A percentile compares a stretch with the other conserved stretches of the same genome.
phyloP scores from a whole-genome alignment of 2,329 filamentous ascomycete genomes.

The Juglanconis sp. region DNA sequence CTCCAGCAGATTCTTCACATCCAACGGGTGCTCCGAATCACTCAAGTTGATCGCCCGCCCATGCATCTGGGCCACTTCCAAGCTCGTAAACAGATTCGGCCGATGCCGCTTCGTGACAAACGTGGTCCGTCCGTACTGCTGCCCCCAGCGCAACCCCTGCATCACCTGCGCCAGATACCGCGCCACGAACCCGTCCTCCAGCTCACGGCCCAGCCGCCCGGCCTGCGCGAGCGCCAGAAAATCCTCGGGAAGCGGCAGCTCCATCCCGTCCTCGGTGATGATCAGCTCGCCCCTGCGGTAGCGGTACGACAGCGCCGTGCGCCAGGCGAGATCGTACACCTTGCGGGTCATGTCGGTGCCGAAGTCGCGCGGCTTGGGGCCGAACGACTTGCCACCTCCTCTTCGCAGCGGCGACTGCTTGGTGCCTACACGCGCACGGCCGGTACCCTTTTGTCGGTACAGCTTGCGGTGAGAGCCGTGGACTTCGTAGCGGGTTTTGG shows the following conservation, averaged over 20 bases:
- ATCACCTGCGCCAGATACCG: slow-evolving; percentile 68
- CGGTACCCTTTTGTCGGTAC: slow-evolving; percentile 81
- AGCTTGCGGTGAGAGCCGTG: slow-evolving; percentile 81
- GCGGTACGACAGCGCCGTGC: slow-evolving; percentile 88
- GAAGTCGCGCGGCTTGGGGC: slow-evolving; percentile 92
- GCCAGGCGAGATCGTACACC: slow-evolving; percentile 93
- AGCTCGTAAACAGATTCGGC: slow-evolving; percentile 62
- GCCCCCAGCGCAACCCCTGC: slow-evolving; percentile 66
- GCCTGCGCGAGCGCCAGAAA: slow-evolving; percentile 39
- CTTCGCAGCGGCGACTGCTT: slow-evolving; percentile 77
- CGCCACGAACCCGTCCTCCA: slow-evolving; percentile 48
- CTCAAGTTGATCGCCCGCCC: slow-evolving; percentile 66
- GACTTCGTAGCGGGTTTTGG: slow-evolving; percentile 80
- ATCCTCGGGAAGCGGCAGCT: slow-evolving; percentile 57
- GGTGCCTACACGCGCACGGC: slow-evolving; percentile 73
- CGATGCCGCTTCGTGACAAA: slow-evolving; percentile 66
- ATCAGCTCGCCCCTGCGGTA: slow-evolving; percentile 84
- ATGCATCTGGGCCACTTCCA: slow-evolving; percentile 62
- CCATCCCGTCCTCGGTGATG: slow-evolving; percentile 74
- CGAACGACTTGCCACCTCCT: slow-evolving; percentile 85
- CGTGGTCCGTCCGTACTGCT: slow-evolving; percentile 65
- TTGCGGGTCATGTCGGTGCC: slow-evolving; percentile 78
- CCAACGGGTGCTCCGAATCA: slow-evolving; percentile 58
- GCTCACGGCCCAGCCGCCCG: slow-evolving; percentile 32
- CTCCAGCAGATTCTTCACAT: slow-evolving; percentile 92